Evolutionary conservation across 208 protist species (phyloP).

Genomic region (Naegleria lovaniensis): DNA sequence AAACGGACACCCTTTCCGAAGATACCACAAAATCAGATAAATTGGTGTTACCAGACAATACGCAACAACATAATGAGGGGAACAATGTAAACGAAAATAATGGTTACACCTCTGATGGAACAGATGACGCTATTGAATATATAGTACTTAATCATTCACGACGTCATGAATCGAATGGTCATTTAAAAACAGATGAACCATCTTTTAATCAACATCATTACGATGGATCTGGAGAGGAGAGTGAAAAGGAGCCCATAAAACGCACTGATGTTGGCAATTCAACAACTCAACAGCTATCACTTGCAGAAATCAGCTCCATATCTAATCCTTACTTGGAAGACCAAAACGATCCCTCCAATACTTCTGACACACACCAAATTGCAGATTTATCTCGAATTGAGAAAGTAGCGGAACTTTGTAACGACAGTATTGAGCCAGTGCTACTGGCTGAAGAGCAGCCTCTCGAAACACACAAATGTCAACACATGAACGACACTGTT

Average conservation of each 20-base stretch:
- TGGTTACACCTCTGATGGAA: not conserved
- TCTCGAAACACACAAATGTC: not conserved
- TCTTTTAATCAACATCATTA: not conserved
- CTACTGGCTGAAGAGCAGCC: not conserved
- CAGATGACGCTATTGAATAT: not conserved
- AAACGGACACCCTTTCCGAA: not conserved
- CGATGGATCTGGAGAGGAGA: not conserved
- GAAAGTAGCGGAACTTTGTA: not conserved
- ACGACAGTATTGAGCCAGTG: no score
- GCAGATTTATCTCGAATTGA: not conserved
- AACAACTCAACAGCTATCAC: not conserved
- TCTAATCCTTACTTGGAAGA: not conserved
- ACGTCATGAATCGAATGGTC: no score
- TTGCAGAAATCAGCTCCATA: not conserved
- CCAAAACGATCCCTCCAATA: no score
- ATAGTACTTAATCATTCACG: not conserved
- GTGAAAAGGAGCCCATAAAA: not conserved
- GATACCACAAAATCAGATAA: not conserved
- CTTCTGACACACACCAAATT: not conserved
- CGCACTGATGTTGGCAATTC: not conserved
- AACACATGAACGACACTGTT: not conserved
- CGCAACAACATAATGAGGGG: not conserved
- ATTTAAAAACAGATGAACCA: not conserved
- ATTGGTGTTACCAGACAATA: not conserved
- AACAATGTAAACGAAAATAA: not conserved